Evolutionary conservation across 2,329 filamentous ascomycete species (phyloP).

Genomic region (Trichoderma endophyticum): DNA sequence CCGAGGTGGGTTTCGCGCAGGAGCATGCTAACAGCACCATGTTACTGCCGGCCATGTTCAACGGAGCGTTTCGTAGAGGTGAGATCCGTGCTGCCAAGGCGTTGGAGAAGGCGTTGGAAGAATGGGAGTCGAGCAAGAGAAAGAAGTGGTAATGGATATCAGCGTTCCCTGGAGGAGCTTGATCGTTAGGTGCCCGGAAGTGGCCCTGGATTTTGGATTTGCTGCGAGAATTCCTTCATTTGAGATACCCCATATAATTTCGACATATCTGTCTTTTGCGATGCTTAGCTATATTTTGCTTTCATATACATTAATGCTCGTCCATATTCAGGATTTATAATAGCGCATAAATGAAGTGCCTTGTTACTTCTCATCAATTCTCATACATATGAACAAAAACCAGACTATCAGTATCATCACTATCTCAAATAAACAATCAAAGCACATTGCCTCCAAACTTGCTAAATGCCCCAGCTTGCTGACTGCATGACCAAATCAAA

Average conservation of each 20-base stretch:
- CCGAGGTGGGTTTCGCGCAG: slow-evolving; percentile 67
- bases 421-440: neutral
- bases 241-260: slow-evolving; percentile 28
- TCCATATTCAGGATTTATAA: neutral
- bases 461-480: neutral
- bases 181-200: neutral
- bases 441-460: neutral
- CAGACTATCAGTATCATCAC: neutral
- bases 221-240: slow-evolving; percentile 20
- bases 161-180: neutral
- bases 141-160: slow-evolving; percentile 43
- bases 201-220: slow-evolving; percentile 6
- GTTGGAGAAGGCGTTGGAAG: slow-evolving; percentile 49
- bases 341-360: neutral
- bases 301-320: neutral
- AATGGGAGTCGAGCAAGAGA: slow-evolving; percentile 46
- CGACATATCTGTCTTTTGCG: neutral
- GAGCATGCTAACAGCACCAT: slow-evolving; percentile 73
- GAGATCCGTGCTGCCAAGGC: slow-evolving; percentile 57
- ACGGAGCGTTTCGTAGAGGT: slow-evolving; percentile 54
- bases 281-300: neutral
- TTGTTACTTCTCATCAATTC: neutral
- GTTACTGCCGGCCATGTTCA: slow-evolving; percentile 62
- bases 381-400: neutral
- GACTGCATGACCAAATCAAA: neutral